Base-by-base conservation (phyloP, 352 stramenopile genomes). In the Plasmopara muralis region DNA sequence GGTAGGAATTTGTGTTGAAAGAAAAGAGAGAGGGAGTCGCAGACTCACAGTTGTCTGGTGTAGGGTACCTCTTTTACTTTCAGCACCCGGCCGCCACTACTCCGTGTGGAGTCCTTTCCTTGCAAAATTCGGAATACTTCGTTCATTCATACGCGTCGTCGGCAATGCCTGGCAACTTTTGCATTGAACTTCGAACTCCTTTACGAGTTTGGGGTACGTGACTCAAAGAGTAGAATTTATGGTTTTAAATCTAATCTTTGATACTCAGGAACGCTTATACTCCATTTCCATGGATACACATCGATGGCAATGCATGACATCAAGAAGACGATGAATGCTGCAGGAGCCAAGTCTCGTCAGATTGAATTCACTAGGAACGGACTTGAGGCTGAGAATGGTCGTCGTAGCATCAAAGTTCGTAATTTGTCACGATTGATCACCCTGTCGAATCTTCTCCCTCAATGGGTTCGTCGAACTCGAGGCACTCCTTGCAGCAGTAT, bases 61-160 rank as follows among this genome's bases (percentile, higher is more conserved):
- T 41, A 90, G 77, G 70, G 44, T 87, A 85, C 48, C 52, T 91
- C 33, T 89, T 90, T 63, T 91, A 89, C 77, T 91, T 91, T 42
- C 74, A 83, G 41, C 66, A 70, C 40, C 61, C 72, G 4, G 47
- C 60, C 13, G 62, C 75, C 9, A 64, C 58, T 1, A 69, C 81
- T 44, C 80, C 77, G 4, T 87, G 74, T 49, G 80, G 80, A 0
- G 64, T 91, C 14, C 55, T 91, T 14, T 60, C 77, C 10, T 56
- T 91, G 10, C 66, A 83, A 39, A 74, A 77, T 54, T 60, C 80
- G 9, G 69, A 88, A 57, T 91, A 80, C 52, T 68, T 83, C 30
- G 63, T 75, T 20, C 80, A 91, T 63, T 86, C 79, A 55, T 89
- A 91, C 54, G 73, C 75, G 14, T 76, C 74, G 4, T 81, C 71